phyloP scores from a whole-genome alignment of 23 red algal genomes.

The Gracilaria domingensis region DNA sequence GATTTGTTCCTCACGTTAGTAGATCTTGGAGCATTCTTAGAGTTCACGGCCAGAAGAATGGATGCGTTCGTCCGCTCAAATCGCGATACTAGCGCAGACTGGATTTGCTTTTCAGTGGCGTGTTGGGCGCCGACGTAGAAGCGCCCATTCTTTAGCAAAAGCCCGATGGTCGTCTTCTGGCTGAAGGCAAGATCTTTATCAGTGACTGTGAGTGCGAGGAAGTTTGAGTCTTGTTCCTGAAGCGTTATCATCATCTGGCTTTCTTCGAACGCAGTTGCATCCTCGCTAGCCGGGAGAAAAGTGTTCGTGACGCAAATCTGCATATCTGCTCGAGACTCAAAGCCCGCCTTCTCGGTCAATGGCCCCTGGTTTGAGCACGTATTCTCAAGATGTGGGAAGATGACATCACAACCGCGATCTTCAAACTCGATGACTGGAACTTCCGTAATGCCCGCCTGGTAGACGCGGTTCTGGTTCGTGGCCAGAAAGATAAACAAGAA shows the following conservation, averaged over 20 bases:
- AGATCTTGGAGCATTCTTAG: neutral
- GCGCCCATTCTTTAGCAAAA: neutral
- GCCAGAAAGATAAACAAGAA: constrained; percentile 27
- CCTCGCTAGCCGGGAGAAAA: neutral
- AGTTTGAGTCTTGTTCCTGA: too few species aligned
- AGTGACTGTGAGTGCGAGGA: neutral
- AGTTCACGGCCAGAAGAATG: neutral
- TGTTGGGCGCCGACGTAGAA: neutral
- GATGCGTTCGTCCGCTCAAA: neutral
- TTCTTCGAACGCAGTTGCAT: neutral
- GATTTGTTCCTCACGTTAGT: too few species aligned
- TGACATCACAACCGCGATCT: neutral
- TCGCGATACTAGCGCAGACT: neutral
- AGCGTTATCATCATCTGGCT: neutral
- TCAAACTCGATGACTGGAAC: constrained; percentile 12
- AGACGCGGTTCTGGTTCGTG: neutral
- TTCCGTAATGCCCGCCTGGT: neutral
- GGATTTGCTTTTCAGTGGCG: neutral
- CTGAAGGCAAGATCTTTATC: neutral
- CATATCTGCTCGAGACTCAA: neutral
- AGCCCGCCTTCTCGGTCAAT: neutral
- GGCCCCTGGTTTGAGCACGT: neutral
- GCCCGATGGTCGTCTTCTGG: neutral
- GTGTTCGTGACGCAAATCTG: neutral
- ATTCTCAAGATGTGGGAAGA: neutral